A percentile compares a stretch with the other conserved stretches of the same genome.
These are phyloP conservation scores for Termitomyces sp. DNA, from an alignment of 1,284 basidiomycete species.

Conservation along the genomic window DNA sequence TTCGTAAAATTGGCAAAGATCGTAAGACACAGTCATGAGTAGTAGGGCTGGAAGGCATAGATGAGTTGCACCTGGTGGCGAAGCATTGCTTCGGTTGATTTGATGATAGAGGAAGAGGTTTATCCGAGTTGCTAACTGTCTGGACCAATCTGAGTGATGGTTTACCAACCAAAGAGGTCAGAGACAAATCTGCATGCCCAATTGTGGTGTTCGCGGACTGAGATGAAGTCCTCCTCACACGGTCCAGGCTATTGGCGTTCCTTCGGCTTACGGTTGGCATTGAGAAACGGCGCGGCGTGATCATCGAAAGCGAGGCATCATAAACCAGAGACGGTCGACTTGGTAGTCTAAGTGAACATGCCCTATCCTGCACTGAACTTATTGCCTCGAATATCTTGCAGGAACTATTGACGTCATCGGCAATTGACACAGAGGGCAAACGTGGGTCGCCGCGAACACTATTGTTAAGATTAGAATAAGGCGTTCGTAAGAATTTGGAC, in stretches of 20 bases:
- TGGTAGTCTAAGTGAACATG: constrained; percentile 18
- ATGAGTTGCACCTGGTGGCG: neutral
- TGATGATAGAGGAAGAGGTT: constrained; percentile 18
- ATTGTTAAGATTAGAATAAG: constrained; percentile 1
- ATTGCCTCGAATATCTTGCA: constrained; percentile 3
- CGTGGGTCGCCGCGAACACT: neutral
- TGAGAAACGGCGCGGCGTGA: constrained; percentile 24
- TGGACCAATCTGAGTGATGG: constrained; percentile 22
- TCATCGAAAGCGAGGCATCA: constrained; percentile 3
- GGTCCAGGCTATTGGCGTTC: constrained; percentile 4
- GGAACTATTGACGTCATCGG: constrained; percentile 1
- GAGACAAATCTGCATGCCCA: constrained; percentile 18
- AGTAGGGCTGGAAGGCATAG: neutral
- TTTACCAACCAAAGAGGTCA: constrained; percentile 12
- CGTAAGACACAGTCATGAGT: neutral
- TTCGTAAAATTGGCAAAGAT: constrained; percentile 16
- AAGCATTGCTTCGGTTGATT: neutral
- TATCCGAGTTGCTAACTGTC: constrained; percentile 11
- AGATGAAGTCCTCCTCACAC: constrained; percentile 22
- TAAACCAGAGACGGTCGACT: constrained; percentile 17
- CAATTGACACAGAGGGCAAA: constrained; percentile 4
- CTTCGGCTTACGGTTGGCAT: constrained; percentile 21
- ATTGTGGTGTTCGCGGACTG: constrained; percentile 16
- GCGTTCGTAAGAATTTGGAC: constrained; percentile 4
- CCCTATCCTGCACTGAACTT: constrained; percentile 3